phyloP scores from a whole-genome alignment of 176 grass and related monocot genomes.

The Ensete ventricosum region DNA sequence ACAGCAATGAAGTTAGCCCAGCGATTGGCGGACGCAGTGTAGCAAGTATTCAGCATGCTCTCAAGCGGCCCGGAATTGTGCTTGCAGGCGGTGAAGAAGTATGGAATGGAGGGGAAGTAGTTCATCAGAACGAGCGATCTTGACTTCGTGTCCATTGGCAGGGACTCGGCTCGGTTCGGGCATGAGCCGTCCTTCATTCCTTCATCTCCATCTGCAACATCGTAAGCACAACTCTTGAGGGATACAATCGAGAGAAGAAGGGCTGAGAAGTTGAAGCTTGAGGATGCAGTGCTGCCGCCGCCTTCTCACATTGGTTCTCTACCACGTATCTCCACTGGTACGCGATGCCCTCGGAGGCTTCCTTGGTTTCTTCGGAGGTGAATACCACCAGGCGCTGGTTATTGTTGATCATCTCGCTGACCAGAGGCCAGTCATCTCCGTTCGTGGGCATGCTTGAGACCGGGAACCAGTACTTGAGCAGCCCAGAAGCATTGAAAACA shows the following conservation, averaged over 20 bases:
- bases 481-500: slow-evolving; percentile 66
- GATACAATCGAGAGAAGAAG: background rate
- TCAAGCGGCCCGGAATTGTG: slow-evolving; percentile 54
- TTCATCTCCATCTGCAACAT: slow-evolving; percentile 46
- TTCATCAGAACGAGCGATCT: slow-evolving; percentile 86
- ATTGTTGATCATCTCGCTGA: slow-evolving; percentile 70
- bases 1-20: slow-evolving; percentile 92
- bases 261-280: background rate
- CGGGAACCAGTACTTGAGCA: slow-evolving; percentile 50
- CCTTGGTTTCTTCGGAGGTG: slow-evolving; percentile 71
- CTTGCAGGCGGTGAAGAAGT: slow-evolving; percentile 52
- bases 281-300: background rate
- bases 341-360: slow-evolving; percentile 56
- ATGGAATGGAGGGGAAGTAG: slow-evolving; percentile 55
- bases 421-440: slow-evolving; percentile 75
- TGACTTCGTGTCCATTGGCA: slow-evolving; percentile 60
- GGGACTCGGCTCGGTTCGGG: slow-evolving; percentile 58
- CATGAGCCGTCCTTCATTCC: slow-evolving; percentile 64
- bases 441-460: slow-evolving; percentile 62
- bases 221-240: background rate
- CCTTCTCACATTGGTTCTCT: slow-evolving; percentile 74
- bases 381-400: slow-evolving; percentile 68
- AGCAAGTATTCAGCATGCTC: slow-evolving; percentile 49
- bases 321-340: slow-evolving; percentile 87
- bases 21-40: slow-evolving; percentile 32